These are phyloP conservation scores for Juglanconis oblonga DNA, from an alignment of 2,329 filamentous ascomycete genomes.

Conservation along the genomic window DNA sequence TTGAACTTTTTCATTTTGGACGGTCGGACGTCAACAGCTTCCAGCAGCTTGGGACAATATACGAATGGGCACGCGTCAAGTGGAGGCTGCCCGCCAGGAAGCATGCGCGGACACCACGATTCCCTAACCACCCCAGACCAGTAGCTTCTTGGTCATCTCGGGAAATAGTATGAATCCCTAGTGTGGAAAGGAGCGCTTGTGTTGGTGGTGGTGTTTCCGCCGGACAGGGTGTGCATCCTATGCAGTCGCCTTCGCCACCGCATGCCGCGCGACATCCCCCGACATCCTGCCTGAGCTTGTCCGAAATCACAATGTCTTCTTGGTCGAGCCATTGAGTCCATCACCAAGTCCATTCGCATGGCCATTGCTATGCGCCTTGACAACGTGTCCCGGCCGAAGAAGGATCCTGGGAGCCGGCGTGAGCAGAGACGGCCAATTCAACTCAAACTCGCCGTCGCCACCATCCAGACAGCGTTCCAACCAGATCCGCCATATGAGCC, in stretches of 20 bases:
- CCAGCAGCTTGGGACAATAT: too few relatives aligned
- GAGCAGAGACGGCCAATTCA: constrained; percentile 65
- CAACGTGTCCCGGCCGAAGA: constrained; percentile 17
- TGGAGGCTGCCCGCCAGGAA: too few relatives aligned
- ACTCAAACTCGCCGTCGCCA: constrained; percentile 66
- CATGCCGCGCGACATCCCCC: background rate
- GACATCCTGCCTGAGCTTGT: too few relatives aligned
- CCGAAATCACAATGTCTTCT: constrained; percentile 7
- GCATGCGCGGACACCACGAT: too few relatives aligned
- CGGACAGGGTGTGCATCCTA: background rate
- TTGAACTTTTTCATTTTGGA: too few relatives aligned
- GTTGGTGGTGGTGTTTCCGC: too few relatives aligned
- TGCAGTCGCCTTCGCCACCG: background rate
- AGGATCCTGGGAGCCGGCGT: constrained; percentile 50
- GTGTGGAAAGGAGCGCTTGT: too few relatives aligned
- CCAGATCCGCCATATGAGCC: constrained; percentile 83
- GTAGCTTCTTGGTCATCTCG: too few relatives aligned
- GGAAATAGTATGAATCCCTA: too few relatives aligned
- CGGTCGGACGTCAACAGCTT: too few relatives aligned
- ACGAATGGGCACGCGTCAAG: too few relatives aligned
- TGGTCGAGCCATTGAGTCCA: constrained; percentile 7
- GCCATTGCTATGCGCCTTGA: background rate
- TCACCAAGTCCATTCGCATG: background rate
- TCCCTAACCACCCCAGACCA: too few relatives aligned
- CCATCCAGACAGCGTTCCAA: constrained; percentile 73